Evolutionary conservation across 768 basidiomycete genomes (phyloP), one percentile per base, ranked within the genome.

Genomic region (Mycena olivaceomarginata): DNA sequence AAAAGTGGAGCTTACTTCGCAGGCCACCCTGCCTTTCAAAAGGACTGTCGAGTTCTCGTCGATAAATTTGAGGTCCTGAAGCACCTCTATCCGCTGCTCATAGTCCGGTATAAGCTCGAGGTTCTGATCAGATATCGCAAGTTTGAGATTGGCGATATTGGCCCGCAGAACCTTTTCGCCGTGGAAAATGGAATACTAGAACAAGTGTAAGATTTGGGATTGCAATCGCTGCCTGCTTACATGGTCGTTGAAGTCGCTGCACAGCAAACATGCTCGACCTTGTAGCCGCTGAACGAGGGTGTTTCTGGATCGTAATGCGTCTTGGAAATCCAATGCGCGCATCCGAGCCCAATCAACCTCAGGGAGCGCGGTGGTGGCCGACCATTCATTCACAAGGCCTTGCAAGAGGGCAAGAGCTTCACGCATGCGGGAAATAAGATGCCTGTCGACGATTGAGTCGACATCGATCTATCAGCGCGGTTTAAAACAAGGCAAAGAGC

Each of bases 71-170:
- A 99, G 90, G 60, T 96, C 95, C 81, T 97, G 94, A 57, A 99
- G 89, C 5, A 99, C 98, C 53, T 92, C 93, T 45, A 99, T 94
- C 39, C 98, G 90, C 82, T 98, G 97, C 83, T 99, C 97, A 84
- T 99, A 99, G 83, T 99, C 98, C 8, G 98, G 98, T 45, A 99
- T 91, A 20, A 99, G 91, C 82, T 98, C 98, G 74, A 99, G 87
- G 83, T 99, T 99, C 83, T 99, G 97, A 82, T 99, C 98, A 5
- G 98, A 99, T 40, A 99, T 93, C 2, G 94, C 94, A 56, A 95
- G 88, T 82, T 96, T 97, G 70, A 99, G 89, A 45, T 89, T 86
- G 2, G 93, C 93, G 73, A 99, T 94, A 79, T 93, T 94, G 46
- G 91, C 90, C 77, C 92, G 91, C 66, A 99, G 85, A 22, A 94